phyloP scores from a whole-genome alignment of 768 basidiomycete genomes.

The Tephrocybe sp. region DNA sequence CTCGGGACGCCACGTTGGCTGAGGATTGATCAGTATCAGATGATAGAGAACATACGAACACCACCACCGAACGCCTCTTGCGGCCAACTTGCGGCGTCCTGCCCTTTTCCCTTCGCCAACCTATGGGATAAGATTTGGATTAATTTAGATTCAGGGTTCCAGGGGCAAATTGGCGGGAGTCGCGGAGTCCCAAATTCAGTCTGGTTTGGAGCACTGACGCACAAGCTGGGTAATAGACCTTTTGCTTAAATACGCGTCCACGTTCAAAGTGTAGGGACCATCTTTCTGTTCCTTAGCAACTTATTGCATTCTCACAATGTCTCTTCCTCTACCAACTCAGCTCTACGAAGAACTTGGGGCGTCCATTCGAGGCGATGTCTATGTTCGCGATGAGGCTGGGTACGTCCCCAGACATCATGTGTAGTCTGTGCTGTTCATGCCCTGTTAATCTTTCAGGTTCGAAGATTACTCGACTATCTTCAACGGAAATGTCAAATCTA shows the following conservation, averaged over 20 bases:
- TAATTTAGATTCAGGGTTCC: no score
- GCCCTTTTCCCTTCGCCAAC: no score
- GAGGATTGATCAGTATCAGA: no score
- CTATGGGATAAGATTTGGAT: no score
- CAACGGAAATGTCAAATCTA: constrained; percentile 71
- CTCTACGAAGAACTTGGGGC: constrained; percentile 46
- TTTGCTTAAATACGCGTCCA: constrained; percentile 3
- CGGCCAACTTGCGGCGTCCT: no score
- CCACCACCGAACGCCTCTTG: no score
- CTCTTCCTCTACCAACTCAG: constrained; percentile 27
- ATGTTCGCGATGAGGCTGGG: constrained; percentile 43
- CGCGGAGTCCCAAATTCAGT: background rate
- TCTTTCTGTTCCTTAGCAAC: background rate
- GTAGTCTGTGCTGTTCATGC: background rate
- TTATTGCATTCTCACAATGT: constrained; percentile 1
- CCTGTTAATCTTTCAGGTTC: constrained; percentile 33
- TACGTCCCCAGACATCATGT: constrained; percentile 19
- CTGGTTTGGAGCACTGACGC: background rate
- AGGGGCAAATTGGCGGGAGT: background rate
- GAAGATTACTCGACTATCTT: constrained; percentile 57
- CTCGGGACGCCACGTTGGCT: no score
- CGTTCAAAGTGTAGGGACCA: background rate
- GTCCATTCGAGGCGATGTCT: constrained; percentile 46
- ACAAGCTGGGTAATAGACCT: background rate
- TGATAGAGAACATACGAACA: no score